Evolutionary conservation across 2,329 filamentous ascomycete species (phyloP).

Genomic region (Scedosporium aurantiacum): DNA sequence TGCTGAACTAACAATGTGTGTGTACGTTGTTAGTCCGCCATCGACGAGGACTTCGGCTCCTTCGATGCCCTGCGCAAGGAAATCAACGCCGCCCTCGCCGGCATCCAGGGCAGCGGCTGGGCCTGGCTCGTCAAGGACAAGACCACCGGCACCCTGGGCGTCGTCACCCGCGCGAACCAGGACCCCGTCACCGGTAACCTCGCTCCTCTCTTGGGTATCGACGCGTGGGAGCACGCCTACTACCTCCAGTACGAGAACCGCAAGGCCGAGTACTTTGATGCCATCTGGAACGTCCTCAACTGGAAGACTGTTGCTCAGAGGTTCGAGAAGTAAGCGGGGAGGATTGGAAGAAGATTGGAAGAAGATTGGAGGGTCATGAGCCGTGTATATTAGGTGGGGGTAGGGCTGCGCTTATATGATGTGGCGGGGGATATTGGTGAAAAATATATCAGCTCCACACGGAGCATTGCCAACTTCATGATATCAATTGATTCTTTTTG

Average conservation of each 20-base stretch:
- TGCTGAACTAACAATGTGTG: not conserved
- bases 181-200: constrained; percentile 79
- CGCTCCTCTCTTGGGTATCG: constrained; percentile 73
- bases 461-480: too few relatives aligned
- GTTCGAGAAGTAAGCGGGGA: constrained; percentile 39
- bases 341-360: too few relatives aligned
- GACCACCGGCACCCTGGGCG: constrained; percentile 45
- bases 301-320: constrained; percentile 82
- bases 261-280: constrained; percentile 90
- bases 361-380: not conserved
- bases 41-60: constrained; percentile 57
- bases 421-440: too few relatives aligned
- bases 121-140: constrained; percentile 75
- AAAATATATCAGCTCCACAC: too few relatives aligned
- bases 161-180: constrained; percentile 73
- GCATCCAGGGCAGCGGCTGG: constrained; percentile 81
- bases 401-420: too few relatives aligned
- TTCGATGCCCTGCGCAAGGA: constrained; percentile 53
- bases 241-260: constrained; percentile 95
- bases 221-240: constrained; percentile 95
- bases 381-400: not conserved
- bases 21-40: constrained; percentile 31
- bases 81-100: constrained; percentile 57
- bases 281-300: constrained; percentile 92
- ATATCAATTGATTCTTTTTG: too few relatives aligned